These are phyloP conservation scores for Nannizziopsis arthrosporioides DNA, from an alignment of 2,329 filamentous ascomycete species.

Conservation along the genomic window DNA sequence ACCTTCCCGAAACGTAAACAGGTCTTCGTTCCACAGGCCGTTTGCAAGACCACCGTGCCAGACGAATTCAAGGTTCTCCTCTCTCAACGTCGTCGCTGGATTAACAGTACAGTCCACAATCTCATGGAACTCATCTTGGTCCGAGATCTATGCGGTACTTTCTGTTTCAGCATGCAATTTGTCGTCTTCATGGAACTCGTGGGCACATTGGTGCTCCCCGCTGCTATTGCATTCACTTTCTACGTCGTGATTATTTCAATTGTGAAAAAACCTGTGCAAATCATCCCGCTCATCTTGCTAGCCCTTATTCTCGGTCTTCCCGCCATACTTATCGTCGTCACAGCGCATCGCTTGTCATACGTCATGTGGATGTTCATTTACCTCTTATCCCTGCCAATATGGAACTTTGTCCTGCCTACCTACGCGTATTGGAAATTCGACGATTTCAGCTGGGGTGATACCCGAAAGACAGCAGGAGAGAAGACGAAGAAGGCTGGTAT, in stretches of 20 bases:
- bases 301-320: slow-evolving; percentile 87
- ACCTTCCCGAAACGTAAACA: slow-evolving; percentile 99
- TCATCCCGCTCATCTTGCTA: slow-evolving; percentile 82
- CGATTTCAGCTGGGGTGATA: slow-evolving; percentile 98
- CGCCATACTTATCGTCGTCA: slow-evolving; percentile 80
- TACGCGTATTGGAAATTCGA: slow-evolving; percentile 99
- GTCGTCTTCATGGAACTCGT: slow-evolving; percentile 91
- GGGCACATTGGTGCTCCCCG: slow-evolving; percentile 86
- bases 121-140: slow-evolving; percentile 95
- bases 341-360: slow-evolving; percentile 84
- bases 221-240: slow-evolving; percentile 91
- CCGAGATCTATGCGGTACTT: slow-evolving; percentile 90
- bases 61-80: slow-evolving; percentile 84
- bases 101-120: slow-evolving; percentile 98
- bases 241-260: slow-evolving; percentile 90
- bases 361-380: slow-evolving; percentile 97
- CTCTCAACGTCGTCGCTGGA: slow-evolving; percentile 93
- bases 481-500: slow-evolving; percentile 76
- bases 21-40: slow-evolving; percentile 93
- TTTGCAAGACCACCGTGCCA: slow-evolving; percentile 96
- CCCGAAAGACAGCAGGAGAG: slow-evolving; percentile 85
- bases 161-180: slow-evolving; percentile 99
- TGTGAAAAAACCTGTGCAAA: slow-evolving; percentile 59
- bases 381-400: slow-evolving; percentile 79
- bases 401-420: slow-evolving; percentile 89